Evolutionary conservation across 176 grass and related monocot genomes (phyloP).

Genomic region (Cenchrus fungigraminus): DNA sequence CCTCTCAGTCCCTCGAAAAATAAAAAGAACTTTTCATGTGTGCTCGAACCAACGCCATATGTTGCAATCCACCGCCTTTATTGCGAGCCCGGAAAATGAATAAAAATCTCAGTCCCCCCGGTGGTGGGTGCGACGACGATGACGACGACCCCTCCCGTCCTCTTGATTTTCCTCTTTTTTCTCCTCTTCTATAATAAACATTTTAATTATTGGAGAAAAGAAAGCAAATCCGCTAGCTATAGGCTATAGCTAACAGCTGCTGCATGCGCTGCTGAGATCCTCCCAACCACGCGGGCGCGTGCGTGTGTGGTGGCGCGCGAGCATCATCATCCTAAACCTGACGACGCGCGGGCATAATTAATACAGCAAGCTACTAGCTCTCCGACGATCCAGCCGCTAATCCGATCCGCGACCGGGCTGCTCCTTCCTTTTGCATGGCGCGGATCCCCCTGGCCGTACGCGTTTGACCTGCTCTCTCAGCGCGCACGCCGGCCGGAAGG

Average conservation of each 20-base stretch:
- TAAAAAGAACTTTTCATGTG: slow-evolving; percentile 32
- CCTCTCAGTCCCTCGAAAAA: not conserved
- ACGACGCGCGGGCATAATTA: slow-evolving; percentile 29
- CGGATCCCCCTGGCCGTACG: not conserved
- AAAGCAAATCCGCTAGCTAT: not conserved
- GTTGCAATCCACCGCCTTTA: slow-evolving; percentile 26
- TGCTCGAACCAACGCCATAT: slow-evolving; percentile 45
- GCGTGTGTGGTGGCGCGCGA: not conserved
- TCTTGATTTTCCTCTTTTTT: not conserved
- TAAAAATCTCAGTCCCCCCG: slow-evolving; percentile 16
- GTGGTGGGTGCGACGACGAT: slow-evolving; percentile 40
- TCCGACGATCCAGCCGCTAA: slow-evolving; percentile 1
- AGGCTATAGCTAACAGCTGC: not conserved
- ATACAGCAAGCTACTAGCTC: too few species aligned
- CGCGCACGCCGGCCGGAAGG: too few species aligned
- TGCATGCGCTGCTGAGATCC: too few species aligned
- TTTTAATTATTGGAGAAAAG: slow-evolving; percentile 28
- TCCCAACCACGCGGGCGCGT: not conserved
- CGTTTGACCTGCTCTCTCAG: not conserved
- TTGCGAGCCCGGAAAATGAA: not conserved
- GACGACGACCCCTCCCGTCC: slow-evolving; percentile 26
- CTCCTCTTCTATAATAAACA: too few species aligned
- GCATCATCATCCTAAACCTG: not conserved
- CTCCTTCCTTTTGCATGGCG: not conserved
- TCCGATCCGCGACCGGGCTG: not conserved